phyloP scores from a whole-genome alignment of 164 flowering plant genomes.

The Vitis amurensis region DNA sequence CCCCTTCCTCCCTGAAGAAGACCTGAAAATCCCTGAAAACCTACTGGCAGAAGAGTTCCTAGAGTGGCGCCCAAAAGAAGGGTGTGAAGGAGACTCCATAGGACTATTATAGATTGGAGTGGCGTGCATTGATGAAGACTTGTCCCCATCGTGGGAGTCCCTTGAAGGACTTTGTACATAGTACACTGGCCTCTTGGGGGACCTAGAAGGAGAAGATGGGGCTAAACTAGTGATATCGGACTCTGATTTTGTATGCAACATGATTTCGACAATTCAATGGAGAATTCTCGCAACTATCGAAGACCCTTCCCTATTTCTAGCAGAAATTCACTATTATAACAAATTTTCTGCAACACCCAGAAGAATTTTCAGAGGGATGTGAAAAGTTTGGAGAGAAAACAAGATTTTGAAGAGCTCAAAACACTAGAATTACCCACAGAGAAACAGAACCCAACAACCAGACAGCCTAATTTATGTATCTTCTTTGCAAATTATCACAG shows the following conservation, averaged over 20 bases:
- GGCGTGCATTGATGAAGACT: constrained; percentile 84
- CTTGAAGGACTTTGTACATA: constrained; percentile 95
- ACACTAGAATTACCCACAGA: too few relatives aligned
- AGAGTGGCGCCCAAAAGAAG: constrained; percentile 84
- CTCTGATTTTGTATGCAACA: constrained; percentile 59
- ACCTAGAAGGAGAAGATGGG: constrained; percentile 91
- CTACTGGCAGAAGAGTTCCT: constrained; percentile 88
- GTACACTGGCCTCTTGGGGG: constrained; percentile 80
- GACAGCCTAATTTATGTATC: too few relatives aligned
- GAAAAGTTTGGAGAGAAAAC: too few relatives aligned
- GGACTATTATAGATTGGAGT: constrained; percentile 84
- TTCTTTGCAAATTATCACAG: too few relatives aligned
- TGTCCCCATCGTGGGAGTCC: constrained; percentile 96
- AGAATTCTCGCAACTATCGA: too few relatives aligned
- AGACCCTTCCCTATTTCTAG: too few relatives aligned
- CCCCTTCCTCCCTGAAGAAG: constrained; percentile 74
- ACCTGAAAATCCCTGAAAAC: constrained; percentile 86
- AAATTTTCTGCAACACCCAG: too few relatives aligned
- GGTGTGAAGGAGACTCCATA: constrained; percentile 95
- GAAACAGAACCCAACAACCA: too few relatives aligned
- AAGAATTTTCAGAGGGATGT: too few relatives aligned
- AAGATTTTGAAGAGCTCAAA: too few relatives aligned
- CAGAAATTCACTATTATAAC: too few relatives aligned
- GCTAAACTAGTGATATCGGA: constrained; percentile 89
- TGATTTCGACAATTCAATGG: too few relatives aligned